A percentile compares a stretch with the other conserved stretches of the same genome.
These are phyloP conservation scores for Amanita polypyramis DNA, from an alignment of 768 basidiomycete genomes.

Conservation along the genomic window DNA sequence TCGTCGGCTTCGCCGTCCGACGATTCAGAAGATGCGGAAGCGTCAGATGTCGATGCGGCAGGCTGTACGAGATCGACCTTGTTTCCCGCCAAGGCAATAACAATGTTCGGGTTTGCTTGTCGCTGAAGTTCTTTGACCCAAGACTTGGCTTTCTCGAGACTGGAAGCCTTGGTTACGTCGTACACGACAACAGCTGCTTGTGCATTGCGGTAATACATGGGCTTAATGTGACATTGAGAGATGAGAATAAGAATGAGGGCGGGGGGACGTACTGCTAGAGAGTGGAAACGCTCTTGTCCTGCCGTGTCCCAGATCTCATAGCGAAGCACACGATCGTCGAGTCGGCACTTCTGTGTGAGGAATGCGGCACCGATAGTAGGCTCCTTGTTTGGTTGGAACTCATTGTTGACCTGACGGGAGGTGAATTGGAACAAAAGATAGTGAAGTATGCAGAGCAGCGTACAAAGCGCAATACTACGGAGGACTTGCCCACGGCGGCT, in stretches of 20 bases:
- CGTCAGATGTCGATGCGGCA: constrained; percentile 38
- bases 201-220: constrained; percentile 99
- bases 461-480: constrained; percentile 96
- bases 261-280: constrained; percentile 64
- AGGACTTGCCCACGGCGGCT: constrained; percentile 98
- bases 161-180: constrained; percentile 92
- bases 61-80: constrained; percentile 86
- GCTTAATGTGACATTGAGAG: constrained; percentile 32
- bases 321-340: constrained; percentile 87
- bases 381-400: constrained; percentile 98
- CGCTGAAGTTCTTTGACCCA: constrained; percentile 99
- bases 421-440: constrained; percentile 8
- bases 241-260: constrained; percentile 8
- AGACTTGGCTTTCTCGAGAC: constrained; percentile 96
- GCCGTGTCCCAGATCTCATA: constrained; percentile 99
- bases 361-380: constrained; percentile 98
- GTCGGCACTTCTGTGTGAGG: constrained; percentile 88
- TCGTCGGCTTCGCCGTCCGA: constrained; percentile 88
- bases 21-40: constrained; percentile 48
- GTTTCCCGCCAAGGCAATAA: constrained; percentile 97
- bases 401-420: constrained; percentile 70
- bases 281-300: constrained; percentile 95
- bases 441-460: constrained; percentile 19
- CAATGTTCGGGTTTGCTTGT: constrained; percentile 98
- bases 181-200: constrained; percentile 98